A percentile compares a stretch with the other conserved stretches of the same genome.
Conservation (phyloP, 192 early-diverging fungal genomes). For the Entophlyctis luteolus region DNA sequence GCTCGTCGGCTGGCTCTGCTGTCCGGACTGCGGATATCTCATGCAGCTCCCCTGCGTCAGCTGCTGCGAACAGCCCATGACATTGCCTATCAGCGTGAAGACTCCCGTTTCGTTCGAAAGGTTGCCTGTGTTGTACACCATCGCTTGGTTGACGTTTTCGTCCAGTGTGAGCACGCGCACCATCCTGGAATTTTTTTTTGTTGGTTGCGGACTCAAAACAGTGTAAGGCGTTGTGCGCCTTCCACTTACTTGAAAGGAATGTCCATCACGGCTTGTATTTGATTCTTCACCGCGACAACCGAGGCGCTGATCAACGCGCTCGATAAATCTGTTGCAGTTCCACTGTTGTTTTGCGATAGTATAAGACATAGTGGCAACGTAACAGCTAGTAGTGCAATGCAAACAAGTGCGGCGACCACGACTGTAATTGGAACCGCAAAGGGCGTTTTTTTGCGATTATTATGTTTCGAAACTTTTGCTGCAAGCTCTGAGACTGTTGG, state of each 20-base stretch:
- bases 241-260: neutral
- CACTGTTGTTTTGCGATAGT: neutral
- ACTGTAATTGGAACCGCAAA: neutral
- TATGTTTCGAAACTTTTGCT: neutral
- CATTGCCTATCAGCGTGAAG: neutral
- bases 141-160: neutral
- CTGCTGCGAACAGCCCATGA: neutral
- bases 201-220: neutral
- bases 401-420: neutral
- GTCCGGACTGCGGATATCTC: neutral
- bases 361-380: neutral
- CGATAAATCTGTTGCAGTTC: neutral
- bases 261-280: neutral
- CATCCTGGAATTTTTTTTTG: neutral
- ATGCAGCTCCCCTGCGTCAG: neutral
- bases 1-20: neutral
- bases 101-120: neutral
- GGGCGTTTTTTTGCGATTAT: neutral
- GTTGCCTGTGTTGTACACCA: neutral
- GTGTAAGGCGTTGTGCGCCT: too few relatives aligned
- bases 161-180: neutral
- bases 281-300: neutral
- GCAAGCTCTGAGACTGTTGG: neutral
- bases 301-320: neutral
- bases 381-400: neutral